Base-by-base conservation (phyloP, 768 basidiomycete species). In the Pleurotus eryngii region DNA sequence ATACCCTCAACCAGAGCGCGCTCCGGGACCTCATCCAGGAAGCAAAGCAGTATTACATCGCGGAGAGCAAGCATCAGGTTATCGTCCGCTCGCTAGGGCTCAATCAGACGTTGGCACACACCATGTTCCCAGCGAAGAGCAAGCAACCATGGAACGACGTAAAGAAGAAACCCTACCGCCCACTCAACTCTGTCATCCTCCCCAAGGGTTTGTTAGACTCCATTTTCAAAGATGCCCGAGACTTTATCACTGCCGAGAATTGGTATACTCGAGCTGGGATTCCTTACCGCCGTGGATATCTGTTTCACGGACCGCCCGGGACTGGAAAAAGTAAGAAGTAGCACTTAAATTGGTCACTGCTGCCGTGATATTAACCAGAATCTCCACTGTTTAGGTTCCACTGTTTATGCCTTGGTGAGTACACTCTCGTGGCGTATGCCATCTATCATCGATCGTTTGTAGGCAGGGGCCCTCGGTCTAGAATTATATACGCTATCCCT, bases 401-500 rank as follows among this genome's bases (percentile, higher is more conserved):
- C 81, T 0, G 81, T 83, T 12, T 82, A 83, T 57, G 81, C 81
- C 12, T 67, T 83, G 22, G 78, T 76, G 64, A 58, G 69, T 43
- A 3, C 22, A 3, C n/a, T 35, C 0, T 26, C 35, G n/a, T 8
- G 9, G 39, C 14, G 37, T 5, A n/a, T 1, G n/a, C 5, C 38
- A 49, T 48, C 14, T 3, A 7, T 17, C 12, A n/a, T 3, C 14
- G 2, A 30, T 4, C 5, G 53, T 57, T 30, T 55, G 6, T 40
- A 76, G 74, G 78, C 79, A 4, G 79, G 80, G 6, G 89, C 90
- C 66, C 75, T 95, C 8, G 83, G 85, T 3, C 77, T 96, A n/a
- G 91, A 95, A 69, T 92, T 96, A 55, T 95, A 91, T 63, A 72
- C 80, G 1, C 63, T 86, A 15, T 82, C 82, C 0, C 69, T 85